Conservation (phyloP, 116 monocot species). For the Posidonia oceanica region DNA sequence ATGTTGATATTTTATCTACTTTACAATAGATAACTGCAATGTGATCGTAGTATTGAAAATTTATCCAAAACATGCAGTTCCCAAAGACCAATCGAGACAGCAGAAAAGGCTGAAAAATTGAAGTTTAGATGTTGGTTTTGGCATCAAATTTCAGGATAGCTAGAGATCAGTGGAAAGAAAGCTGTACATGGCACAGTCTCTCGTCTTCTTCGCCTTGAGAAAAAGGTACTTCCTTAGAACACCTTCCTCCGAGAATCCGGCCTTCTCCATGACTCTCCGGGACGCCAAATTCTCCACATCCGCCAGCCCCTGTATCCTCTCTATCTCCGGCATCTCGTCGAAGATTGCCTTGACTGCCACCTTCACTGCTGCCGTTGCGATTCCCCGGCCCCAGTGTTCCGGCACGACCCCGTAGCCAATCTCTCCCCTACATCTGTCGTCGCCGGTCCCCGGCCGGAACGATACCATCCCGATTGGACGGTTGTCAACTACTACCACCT, state of each 20-base stretch:
- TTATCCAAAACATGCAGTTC: no score
- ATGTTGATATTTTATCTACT: no score
- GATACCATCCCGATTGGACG: neutral
- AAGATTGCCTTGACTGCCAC: constrained; percentile 1
- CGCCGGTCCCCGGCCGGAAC: neutral
- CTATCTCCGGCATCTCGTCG: constrained; percentile 4
- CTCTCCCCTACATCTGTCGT: constrained; percentile 6
- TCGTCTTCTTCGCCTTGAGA: constrained; percentile 9
- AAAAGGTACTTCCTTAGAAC: constrained; percentile 7
- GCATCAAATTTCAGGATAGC: no score
- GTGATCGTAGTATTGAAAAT: no score
- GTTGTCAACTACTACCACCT: neutral
- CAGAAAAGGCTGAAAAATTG: no score
- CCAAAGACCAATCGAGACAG: no score
- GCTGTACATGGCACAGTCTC: constrained; percentile 5
- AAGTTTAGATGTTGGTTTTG: no score
- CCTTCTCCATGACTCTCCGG: constrained; percentile 11
- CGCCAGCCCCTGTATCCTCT: constrained; percentile 11
- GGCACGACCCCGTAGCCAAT: constrained; percentile 1
- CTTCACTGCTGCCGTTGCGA: constrained; percentile 3
- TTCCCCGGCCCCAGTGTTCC: constrained; percentile 6
- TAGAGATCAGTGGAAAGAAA: neutral
- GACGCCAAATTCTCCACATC: constrained; percentile 9
- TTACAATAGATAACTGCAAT: no score
- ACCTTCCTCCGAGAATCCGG: constrained; percentile 10